Base-by-base conservation (phyloP, 345 rosid genomes). In the Dimocarpus longan region DNA sequence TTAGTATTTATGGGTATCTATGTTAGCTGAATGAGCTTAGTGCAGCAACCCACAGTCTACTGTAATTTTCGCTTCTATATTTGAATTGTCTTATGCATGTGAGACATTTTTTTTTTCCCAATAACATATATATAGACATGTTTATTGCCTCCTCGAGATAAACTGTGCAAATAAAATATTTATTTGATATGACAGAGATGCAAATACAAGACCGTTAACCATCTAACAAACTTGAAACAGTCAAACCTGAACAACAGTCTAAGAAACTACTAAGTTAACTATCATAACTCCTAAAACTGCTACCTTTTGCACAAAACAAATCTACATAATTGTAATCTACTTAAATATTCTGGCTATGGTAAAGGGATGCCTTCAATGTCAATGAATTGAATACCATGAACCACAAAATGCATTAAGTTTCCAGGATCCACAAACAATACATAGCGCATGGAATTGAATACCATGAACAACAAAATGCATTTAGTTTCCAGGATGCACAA, bases 401-500 rank as follows among this genome's bases (percentile, higher is more conserved):
- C 15, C 40, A 66, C 44, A 16, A 26, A 26, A 6, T 10, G 28
- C 68, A 62, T 62, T 74, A 24, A 62, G 69, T 74, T 24, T 63
- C 43, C 28, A 56, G 5, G 22, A 74, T 57, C 66, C n/a, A 39
- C 39, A 66, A n/a, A 73, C 12, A 40, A 42, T 18, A 72, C 12
- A 72, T 32, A 2, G 26, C 65, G 9, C 66, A 57, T 26, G n/a
- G 39, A 48, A 40, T 15, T 73, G 48, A 62, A 28, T 37, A 2
- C 37, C 39, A 66, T 73, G 76, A 62, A 66, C 15, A 19, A 66
- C 44, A 16, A 26, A 26, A 6, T 10, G 28, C 68, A 62, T 62
- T 74, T 44, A 62, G 69, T 74, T 24, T 63, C 43, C 28, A 56
- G 5, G 22, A 74, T 57, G 52, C n/a, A 39, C 39, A 66, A n/a